phyloP scores from a whole-genome alignment of 345 rosid genomes.

The Citrus sp. region DNA sequence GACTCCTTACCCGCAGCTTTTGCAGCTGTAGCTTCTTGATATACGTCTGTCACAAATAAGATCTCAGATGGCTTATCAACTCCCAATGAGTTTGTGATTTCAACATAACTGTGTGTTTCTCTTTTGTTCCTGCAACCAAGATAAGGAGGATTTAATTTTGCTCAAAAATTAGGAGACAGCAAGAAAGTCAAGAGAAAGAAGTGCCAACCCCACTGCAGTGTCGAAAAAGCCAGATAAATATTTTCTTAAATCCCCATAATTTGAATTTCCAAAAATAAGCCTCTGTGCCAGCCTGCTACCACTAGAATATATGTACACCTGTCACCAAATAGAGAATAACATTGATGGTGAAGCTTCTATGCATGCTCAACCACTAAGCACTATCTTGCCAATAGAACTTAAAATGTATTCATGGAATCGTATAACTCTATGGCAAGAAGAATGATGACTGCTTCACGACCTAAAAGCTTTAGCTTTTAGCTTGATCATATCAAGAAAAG shows the following conservation, averaged over 20 bases:
- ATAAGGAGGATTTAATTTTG: background rate
- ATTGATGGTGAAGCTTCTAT: background rate
- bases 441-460: background rate
- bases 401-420: background rate
- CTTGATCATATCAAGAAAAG: background rate
- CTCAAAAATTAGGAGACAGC: background rate
- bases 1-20: constrained; percentile 23
- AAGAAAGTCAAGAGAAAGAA: background rate
- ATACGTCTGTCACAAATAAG: constrained; percentile 23
- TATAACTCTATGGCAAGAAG: background rate
- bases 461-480: background rate
- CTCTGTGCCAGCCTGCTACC: constrained; percentile 55
- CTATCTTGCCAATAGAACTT: background rate
- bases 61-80: constrained; percentile 24
- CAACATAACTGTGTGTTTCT: constrained; percentile 12
- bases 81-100: constrained; percentile 26
- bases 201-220: constrained; percentile 45
- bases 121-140: constrained; percentile 16
- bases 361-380: too few relatives aligned
- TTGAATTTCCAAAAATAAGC: constrained; percentile 56
- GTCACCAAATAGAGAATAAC: background rate
- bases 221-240: constrained; percentile 58
- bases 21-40: constrained; percentile 28
- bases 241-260: constrained; percentile 56
- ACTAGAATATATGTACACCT: constrained; percentile 27